Evolutionary conservation across 371 early-diverging fungal species (phyloP), one percentile per base, ranked within the genome.

Genomic region (Nematocida displodere): DNA sequence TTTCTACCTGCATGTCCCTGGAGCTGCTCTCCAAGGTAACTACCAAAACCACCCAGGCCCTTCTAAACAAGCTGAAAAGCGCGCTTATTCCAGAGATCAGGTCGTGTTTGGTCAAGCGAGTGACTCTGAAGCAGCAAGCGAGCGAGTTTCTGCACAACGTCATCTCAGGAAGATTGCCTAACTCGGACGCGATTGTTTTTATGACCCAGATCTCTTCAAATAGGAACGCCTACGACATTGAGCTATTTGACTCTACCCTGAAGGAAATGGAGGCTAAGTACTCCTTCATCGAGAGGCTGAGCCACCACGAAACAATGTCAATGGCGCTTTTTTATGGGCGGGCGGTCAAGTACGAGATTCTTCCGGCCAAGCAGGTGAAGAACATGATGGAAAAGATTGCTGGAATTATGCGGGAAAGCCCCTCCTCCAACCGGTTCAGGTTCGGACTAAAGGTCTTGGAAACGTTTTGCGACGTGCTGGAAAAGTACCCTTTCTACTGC

Each of bases 141-240:
- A 58, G 52, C 54, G 75, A 71, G 62, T 71, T 71, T 33, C 63
- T 71, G 22, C 62, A 71, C 29, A 71, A 71, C 36, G 63, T 61
- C 3, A 71, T 71, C 1, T 56, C 75, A n/a, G 62, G 62, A 26
- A 28, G 75, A 26, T 59, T 62, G 26, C n/a, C 48, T n/a, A 71
- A 61, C 40, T 59, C 75, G 7, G 75, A 71, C 33, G 75, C 75
- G 0, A 61, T 71, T 17, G 59, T 71, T 28, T 71, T 59, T 54
- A 71, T 71, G 61, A 71, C 75, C 1, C 75, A 71, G 54, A 50
- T 71, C 22, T 71, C 75, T 37, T 50, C 75, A n/a, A 71, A 71
- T 31, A 71, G 61, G 56, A 71, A 59, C 75, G 44, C 75, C 28
- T 71, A 71, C 33, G 75, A 71, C 63, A 53, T 50, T 22, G 75